These are phyloP conservation scores for Citrus reticulata DNA, from an alignment of 345 rosid species.

Conservation along the genomic window DNA sequence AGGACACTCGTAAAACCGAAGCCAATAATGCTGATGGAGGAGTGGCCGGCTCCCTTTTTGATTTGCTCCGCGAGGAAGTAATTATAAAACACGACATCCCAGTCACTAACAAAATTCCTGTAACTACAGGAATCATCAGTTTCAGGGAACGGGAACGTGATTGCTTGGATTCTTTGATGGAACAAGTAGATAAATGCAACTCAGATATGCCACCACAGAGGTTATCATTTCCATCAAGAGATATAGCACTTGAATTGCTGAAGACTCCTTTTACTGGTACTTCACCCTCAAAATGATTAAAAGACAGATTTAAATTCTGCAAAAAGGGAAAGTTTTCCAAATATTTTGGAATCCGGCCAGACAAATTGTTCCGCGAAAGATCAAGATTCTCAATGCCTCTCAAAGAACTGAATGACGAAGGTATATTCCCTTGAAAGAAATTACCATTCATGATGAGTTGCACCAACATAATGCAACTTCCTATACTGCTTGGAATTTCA, in stretches of 20 bases:
- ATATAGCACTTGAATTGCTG: slow-evolving; percentile 24
- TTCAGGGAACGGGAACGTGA: neutral
- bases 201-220: slow-evolving; percentile 35
- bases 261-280: slow-evolving; percentile 35
- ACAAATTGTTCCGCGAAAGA: slow-evolving; percentile 27
- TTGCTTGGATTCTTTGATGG: neutral
- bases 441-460: slow-evolving; percentile 19
- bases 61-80: neutral
- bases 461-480: slow-evolving; percentile 21
- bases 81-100: neutral
- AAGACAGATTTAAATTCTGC: slow-evolving; percentile 30
- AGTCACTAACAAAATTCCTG: neutral
- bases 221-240: slow-evolving; percentile 23
- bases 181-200: slow-evolving; percentile 12
- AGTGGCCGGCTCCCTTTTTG: neutral
- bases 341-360: slow-evolving; percentile 21
- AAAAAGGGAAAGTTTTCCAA: neutral
- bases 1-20: slow-evolving; percentile 9
- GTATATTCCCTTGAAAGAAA: slow-evolving; percentile 30
- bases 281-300: slow-evolving; percentile 40
- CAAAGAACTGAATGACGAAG: slow-evolving; percentile 24
- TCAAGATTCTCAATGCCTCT: slow-evolving; percentile 25
- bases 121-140: neutral
- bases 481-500: slow-evolving; percentile 22
- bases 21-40: neutral